phyloP scores from a whole-genome alignment of 2,329 filamentous ascomycete species.

The Zopfia rhizophila region DNA sequence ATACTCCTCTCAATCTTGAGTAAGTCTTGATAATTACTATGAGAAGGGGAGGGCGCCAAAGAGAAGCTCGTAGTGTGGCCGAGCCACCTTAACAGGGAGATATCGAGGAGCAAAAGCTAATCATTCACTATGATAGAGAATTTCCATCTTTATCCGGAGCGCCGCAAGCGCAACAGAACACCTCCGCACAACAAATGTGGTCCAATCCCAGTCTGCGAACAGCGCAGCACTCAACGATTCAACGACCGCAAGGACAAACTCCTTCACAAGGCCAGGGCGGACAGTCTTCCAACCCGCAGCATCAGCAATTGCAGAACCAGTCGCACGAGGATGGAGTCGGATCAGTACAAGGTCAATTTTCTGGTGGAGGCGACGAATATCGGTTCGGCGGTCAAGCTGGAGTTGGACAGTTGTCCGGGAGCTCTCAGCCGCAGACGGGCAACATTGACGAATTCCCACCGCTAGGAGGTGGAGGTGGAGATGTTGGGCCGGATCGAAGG shows the following conservation, averaged over 20 bases:
- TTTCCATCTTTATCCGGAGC: slow-evolving; percentile 70
- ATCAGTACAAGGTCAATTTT: slow-evolving; percentile 60
- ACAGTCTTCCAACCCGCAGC: slow-evolving; percentile 52
- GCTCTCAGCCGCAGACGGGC: slow-evolving; percentile 63
- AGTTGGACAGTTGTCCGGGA: slow-evolving; percentile 61
- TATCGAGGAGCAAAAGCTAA: slow-evolving; percentile 27
- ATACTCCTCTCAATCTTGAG: slow-evolving; percentile 66
- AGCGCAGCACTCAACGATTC: slow-evolving; percentile 63
- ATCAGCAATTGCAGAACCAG: slow-evolving; percentile 55
- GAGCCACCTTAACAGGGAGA: background rate
- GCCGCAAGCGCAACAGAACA: slow-evolving; percentile 65
- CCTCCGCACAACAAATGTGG: slow-evolving; percentile 64
- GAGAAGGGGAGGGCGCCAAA: slow-evolving; percentile 21
- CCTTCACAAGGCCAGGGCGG: slow-evolving; percentile 42
- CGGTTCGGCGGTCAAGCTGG: slow-evolving; percentile 66
- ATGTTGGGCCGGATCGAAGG: slow-evolving; percentile 62
- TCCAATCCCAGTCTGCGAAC: slow-evolving; percentile 66
- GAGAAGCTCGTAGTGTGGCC: slow-evolving; percentile 12
- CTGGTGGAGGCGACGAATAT: slow-evolving; percentile 64
- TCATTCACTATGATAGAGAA: slow-evolving; percentile 58
- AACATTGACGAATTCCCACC: slow-evolving; percentile 71
- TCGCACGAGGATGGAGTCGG: slow-evolving; percentile 48
- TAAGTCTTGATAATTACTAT: slow-evolving; percentile 53
- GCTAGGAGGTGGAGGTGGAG: slow-evolving; percentile 63
- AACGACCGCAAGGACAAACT: slow-evolving; percentile 59